Percentiles rank a stretch among this genome's conserved stretches.
These are phyloP conservation scores for Isabelozyma heimii DNA, from an alignment of 805 yeast species.

Conservation along the genomic window DNA sequence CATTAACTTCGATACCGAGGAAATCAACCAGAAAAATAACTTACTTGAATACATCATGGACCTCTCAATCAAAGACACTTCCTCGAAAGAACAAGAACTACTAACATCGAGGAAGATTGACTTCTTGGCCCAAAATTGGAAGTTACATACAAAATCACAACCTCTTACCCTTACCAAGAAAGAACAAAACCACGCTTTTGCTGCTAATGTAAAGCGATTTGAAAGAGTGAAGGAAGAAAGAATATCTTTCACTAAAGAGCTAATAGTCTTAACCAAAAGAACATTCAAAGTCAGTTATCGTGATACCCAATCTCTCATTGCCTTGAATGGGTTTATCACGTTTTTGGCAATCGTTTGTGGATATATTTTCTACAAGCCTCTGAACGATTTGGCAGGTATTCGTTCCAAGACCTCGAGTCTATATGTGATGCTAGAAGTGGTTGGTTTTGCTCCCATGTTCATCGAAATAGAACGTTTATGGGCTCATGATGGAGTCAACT, in stretches of 20 bases:
- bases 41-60: constrained; percentile 34
- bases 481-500: constrained; percentile 34
- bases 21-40: constrained; percentile 7
- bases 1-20: neutral
- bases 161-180: constrained; percentile 2
- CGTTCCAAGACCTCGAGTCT: constrained; percentile 48
- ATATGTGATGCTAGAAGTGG: constrained; percentile 36
- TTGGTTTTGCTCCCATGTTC: constrained; percentile 40
- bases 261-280: constrained; percentile 32
- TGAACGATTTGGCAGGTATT: constrained; percentile 58
- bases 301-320: constrained; percentile 29
- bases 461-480: constrained; percentile 40
- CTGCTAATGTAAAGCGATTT: constrained; percentile 15
- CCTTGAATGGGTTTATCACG: constrained; percentile 38
- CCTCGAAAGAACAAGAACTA: constrained; percentile 22
- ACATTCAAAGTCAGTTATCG: constrained; percentile 30
- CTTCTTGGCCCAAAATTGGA: constrained; percentile 25
- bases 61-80: constrained; percentile 33
- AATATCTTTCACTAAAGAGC: constrained; percentile 27
- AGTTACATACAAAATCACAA: constrained; percentile 2
- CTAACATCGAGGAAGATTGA: constrained; percentile 21
- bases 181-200: constrained; percentile 13
- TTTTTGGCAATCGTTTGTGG: constrained; percentile 64
- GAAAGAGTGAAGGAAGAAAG: constrained; percentile 11
- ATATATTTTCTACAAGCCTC: constrained; percentile 73